Conservation (phyloP, 371 early-diverging fungal genomes). For the Mucor circinelloides region DNA sequence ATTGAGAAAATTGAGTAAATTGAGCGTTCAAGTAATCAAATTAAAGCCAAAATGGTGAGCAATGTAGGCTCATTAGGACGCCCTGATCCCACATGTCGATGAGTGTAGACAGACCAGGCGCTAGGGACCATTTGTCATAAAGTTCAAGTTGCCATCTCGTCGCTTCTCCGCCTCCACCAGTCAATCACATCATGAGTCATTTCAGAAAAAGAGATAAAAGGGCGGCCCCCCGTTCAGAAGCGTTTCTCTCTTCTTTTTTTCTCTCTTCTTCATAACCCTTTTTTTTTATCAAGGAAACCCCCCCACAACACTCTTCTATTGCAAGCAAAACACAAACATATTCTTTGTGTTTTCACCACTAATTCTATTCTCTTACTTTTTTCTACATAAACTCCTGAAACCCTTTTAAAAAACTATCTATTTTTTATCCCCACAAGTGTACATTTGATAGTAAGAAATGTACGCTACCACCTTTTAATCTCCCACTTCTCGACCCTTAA, state of each 20-base stretch:
- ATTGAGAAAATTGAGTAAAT: background rate
- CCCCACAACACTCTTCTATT: background rate
- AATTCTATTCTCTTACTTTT: background rate
- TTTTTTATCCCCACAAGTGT: slow-evolving; percentile 20
- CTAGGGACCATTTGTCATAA: background rate
- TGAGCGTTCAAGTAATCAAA: background rate
- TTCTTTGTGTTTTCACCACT: background rate
- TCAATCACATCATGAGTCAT: background rate
- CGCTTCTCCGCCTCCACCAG: background rate
- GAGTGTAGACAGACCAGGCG: too few relatives aligned
- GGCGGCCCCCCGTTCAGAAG: background rate
- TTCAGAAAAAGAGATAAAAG: background rate
- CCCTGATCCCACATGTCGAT: too few relatives aligned
- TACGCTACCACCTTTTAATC: slow-evolving; percentile 31
- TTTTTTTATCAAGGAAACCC: background rate
- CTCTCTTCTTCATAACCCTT: background rate
- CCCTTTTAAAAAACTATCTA: slow-evolving; percentile 20
- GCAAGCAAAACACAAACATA: background rate
- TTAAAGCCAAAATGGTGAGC: too few relatives aligned
- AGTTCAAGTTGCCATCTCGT: background rate
- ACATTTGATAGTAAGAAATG: slow-evolving; percentile 19
- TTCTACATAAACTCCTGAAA: slow-evolving; percentile 14
- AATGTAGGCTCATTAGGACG: too few relatives aligned
- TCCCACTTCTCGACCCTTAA: slow-evolving; percentile 7
- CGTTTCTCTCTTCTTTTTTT: background rate